Evolutionary conservation across 129 eudicot species (phyloP), one percentile per base, ranked within the genome.

Genomic region (Saussurea involucrata): DNA sequence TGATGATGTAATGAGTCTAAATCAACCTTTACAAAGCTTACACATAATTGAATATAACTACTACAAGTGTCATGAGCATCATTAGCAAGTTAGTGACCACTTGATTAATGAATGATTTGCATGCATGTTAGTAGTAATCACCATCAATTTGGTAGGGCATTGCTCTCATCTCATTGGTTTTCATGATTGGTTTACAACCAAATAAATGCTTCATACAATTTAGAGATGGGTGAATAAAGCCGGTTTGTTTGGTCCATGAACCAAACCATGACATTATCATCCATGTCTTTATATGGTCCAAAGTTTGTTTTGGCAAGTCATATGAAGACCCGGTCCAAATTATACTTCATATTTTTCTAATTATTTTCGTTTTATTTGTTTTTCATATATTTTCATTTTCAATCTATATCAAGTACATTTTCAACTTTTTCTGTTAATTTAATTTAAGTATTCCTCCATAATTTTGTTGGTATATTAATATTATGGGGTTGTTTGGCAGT

Each of bases 41-140:
- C 11, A 53, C 63, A 63, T n/a, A n/a, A n/a, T n/a, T n/a, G 37
- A 72, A 63, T 72, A 71, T 79, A 64, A 31, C 42, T 46, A 4
- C 72, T 46, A 8, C 72, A 79, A 79, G 83, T 79, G 74, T 72
- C 42, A 49, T 79, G 12, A 72, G 71, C 83, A 79, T 79, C 78
- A 79, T 79, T 65, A 79, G 74, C 73, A 72, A 72, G 72, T 79
- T 71, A 71, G 83, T 79, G 78, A 72, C 68, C 71, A 79, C 83
- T 71, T 79, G 21, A 53, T 53, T 17, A 18, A 53, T 79, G 78
- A 79, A n/a, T n/a, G n/a, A n/a, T n/a, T 79, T 72, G 61, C 78
- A 63, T 72, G 73, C 83, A 79, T 72, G 72, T 65, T 79, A 44
- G 66, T 71, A 44, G 60, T 72, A 72, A 72, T 79, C 64, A 72